Conservation (phyloP, 805 yeast species). For the Zygoascus ofunaensis region DNA sequence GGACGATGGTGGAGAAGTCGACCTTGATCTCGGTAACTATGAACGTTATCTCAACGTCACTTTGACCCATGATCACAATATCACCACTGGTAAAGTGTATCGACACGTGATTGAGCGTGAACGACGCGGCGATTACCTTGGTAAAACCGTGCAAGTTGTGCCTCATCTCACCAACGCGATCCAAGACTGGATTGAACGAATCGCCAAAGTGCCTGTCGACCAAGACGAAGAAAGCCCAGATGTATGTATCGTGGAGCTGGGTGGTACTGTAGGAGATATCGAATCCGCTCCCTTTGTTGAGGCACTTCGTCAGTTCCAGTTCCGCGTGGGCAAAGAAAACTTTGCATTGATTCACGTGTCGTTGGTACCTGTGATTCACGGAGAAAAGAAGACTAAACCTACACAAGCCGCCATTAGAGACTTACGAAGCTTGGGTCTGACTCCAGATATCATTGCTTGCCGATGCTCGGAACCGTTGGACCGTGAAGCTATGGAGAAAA, state of each 20-base stretch:
- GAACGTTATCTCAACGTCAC: slow-evolving; percentile 94
- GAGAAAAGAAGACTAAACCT: slow-evolving; percentile 98
- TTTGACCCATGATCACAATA: slow-evolving; percentile 87
- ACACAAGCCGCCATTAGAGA: slow-evolving; percentile 99
- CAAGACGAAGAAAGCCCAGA: slow-evolving; percentile 82
- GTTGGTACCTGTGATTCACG: slow-evolving; percentile 93
- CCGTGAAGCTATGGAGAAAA: slow-evolving; percentile 80
- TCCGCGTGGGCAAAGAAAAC: slow-evolving; percentile 88
- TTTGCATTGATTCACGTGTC: slow-evolving; percentile 96
- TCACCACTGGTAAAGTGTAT: slow-evolving; percentile 97
- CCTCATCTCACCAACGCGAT: slow-evolving; percentile 96
- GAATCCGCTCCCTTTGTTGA: slow-evolving; percentile 98
- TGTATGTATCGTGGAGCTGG: slow-evolving; percentile 92
- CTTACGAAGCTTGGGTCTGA: slow-evolving; percentile 86
- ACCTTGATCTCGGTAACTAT: slow-evolving; percentile 94
- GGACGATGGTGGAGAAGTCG: slow-evolving; percentile 99
- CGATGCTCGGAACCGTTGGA: slow-evolving; percentile 84
- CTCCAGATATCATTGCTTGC: slow-evolving; percentile 96
- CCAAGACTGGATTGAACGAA: slow-evolving; percentile 97
- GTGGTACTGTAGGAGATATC: slow-evolving; percentile 99
- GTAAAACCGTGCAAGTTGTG: slow-evolving; percentile 98
- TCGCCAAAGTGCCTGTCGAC: slow-evolving; percentile 87
- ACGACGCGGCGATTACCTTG: slow-evolving; percentile 93
- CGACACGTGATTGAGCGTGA: slow-evolving; percentile 89
- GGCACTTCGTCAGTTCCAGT: slow-evolving; percentile 97